Evolutionary conservation across 768 basidiomycete genomes (phyloP).

Genomic region (Trametes gibbosa): DNA sequence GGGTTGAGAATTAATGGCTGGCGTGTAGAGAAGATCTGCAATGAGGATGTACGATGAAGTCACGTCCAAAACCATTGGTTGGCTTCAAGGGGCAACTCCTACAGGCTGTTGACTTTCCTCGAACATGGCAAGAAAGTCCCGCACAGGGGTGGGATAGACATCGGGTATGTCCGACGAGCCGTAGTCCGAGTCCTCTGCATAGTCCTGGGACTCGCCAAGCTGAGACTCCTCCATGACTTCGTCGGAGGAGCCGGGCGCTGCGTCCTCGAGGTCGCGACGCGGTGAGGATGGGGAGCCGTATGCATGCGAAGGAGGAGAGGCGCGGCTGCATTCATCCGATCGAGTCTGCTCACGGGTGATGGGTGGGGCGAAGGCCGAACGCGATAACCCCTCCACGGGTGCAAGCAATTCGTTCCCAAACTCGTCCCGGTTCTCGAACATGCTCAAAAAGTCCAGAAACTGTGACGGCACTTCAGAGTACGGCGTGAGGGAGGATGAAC

Average conservation of each 20-base stretch:
- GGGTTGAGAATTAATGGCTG: no score
- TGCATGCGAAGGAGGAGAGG: not conserved
- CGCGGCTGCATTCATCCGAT: not conserved
- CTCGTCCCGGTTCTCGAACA: constrained; percentile 12
- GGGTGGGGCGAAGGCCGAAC: not conserved
- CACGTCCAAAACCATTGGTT: not conserved
- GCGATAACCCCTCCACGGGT: not conserved
- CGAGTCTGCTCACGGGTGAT: not conserved
- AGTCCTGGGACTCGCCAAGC: not conserved
- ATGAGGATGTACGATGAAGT: not conserved
- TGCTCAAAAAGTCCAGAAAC: constrained; percentile 1
- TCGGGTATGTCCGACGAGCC: not conserved
- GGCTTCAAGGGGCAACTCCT: not conserved
- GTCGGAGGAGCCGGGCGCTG: not conserved
- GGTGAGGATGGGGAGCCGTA: not conserved
- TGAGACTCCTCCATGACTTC: not conserved
- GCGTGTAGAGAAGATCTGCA: no score
- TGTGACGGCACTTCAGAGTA: not conserved
- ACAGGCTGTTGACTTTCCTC: not conserved
- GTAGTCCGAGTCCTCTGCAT: not conserved
- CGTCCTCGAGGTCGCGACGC: not conserved
- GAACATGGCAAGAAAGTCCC: constrained; percentile 6
- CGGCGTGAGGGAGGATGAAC: not conserved
- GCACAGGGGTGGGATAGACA: constrained; percentile 1
- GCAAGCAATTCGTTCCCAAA: not conserved